Evolutionary conservation across 2,329 filamentous ascomycete species (phyloP), one percentile per base, ranked within the genome.

Genomic region (Pseudopithomyces maydicus): DNA sequence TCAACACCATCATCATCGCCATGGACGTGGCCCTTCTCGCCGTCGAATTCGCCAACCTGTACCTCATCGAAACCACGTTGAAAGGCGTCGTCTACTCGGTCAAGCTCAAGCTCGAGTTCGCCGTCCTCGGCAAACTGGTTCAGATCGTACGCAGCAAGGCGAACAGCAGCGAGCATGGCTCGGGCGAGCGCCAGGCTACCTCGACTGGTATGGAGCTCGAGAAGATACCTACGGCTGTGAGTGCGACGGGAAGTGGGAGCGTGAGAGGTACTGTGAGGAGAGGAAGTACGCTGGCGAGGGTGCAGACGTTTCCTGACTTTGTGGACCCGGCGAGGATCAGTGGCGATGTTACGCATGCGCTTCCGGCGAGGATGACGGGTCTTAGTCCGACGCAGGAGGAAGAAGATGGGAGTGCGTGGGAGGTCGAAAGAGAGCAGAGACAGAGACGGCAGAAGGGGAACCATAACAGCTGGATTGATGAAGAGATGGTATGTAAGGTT

Each of bases 81-180:
- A 80, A 80, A 57, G 75, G 70, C 20, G 76, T 78, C 19, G 74
- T 79, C 6, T 81, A 81, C 65, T 76, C 73, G 43, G 68, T 81
- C 62, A 81, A 81, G 61, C 74, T 84, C 39, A 83, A 84, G 57
- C 77, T 85, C n/a, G 85, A 87, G 68, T 81, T 82, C 58, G 80
- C 82, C 15, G 80, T 87, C 39, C 73, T 87, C 10, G 76, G 83
- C 26, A 74, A 76, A 35, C 66, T 82, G 3, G 77, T 81, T 15
- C 67, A 73, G 36, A 63, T 75, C 23, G 69, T 69, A 38, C 74
- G 62, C 41, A 59, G 56, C 14, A 61, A 58, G 32, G 67, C 66
- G 2, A 62, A 62, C 26, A 66, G 64, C 41, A 63, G 56, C 32
- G 58, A 57, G 10, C 46, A 51, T 52, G 54, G 22, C 11, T 41